A percentile compares a stretch with the other conserved stretches of the same genome.
Evolutionary conservation across 148 eudicot genomes (phyloP).

Genomic region (Heliamphora exappendiculata): DNA sequence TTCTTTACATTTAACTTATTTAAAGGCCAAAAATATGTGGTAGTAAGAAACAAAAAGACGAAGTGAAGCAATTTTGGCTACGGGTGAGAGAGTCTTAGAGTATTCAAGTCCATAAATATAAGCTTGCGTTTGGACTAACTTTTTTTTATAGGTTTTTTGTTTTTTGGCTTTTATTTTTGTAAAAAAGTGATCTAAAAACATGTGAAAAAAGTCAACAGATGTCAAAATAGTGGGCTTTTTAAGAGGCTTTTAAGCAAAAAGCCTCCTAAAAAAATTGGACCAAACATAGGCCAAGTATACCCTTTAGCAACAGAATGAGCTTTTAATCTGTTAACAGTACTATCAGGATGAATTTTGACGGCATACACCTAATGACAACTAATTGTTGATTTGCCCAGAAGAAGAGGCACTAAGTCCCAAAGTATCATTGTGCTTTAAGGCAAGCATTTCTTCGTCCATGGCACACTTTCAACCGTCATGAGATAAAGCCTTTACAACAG

Average conservation of each 20-base stretch:
- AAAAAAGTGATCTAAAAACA: too few species aligned
- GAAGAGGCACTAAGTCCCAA: neutral
- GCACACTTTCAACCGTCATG: neutral
- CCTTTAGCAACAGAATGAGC: too few species aligned
- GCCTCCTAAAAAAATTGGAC: too few species aligned
- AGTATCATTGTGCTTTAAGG: neutral
- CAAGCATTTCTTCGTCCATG: neutral
- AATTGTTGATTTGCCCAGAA: neutral
- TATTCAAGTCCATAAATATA: neutral
- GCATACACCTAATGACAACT: neutral
- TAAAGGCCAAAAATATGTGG: neutral
- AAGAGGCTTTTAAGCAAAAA: too few species aligned
- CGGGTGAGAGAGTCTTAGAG: neutral
- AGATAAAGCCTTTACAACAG: neutral
- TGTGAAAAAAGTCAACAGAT: too few species aligned
- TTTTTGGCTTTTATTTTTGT: too few species aligned
- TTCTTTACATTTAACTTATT: neutral
- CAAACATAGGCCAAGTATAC: too few species aligned
- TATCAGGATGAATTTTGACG: neutral
- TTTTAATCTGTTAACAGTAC: neutral
- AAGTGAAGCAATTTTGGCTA: neutral
- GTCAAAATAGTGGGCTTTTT: too few species aligned
- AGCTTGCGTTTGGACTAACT: too few species aligned
- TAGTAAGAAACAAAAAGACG: neutral
- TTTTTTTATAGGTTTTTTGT: too few species aligned